Evolutionary conservation across 805 yeast genomes (phyloP).

Genomic region (Wickerhamiella siamensis): DNA sequence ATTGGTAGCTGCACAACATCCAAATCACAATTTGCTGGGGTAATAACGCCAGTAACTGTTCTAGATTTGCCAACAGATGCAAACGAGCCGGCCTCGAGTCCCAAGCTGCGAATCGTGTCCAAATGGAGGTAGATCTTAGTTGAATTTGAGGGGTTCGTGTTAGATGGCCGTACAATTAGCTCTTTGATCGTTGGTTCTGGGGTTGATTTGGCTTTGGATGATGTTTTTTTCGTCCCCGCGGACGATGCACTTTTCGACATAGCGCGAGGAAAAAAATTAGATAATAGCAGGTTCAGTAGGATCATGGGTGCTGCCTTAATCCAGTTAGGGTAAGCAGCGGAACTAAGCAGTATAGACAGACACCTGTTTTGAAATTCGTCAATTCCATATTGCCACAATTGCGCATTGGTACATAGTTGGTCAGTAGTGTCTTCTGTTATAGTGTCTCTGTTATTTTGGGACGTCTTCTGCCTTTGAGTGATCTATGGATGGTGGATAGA

Average conservation of each 20-base stretch:
- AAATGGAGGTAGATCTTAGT: slow-evolving; percentile 17
- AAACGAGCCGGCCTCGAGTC: slow-evolving; percentile 21
- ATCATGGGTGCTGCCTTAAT: too few relatives aligned
- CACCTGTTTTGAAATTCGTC: too few relatives aligned
- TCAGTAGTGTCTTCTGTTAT: too few relatives aligned
- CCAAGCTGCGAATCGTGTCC: slow-evolving; percentile 16
- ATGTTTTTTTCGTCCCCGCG: background rate
- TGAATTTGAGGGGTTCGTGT: slow-evolving; percentile 6
- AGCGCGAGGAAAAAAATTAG: background rate
- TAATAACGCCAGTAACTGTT: slow-evolving; percentile 17
- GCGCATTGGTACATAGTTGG: too few relatives aligned
- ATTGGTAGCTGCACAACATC: slow-evolving; percentile 19
- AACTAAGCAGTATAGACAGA: too few relatives aligned
- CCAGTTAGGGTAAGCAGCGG: too few relatives aligned
- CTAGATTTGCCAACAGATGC: slow-evolving; percentile 10
- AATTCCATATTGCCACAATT: too few relatives aligned
- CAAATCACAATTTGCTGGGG: slow-evolving; percentile 18
- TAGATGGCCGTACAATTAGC: slow-evolving; percentile 20
- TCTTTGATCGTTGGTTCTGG: slow-evolving; percentile 3
- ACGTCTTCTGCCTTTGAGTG: too few relatives aligned
- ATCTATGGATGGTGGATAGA: too few relatives aligned
- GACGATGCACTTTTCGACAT: background rate
- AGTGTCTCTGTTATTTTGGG: too few relatives aligned
- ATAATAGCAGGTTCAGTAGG: too few relatives aligned
- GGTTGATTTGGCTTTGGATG: background rate